A percentile compares a stretch with the other conserved stretches of the same genome.
phyloP scores from a whole-genome alignment of 2,329 filamentous ascomycete species.

The Phialophora expanda region DNA sequence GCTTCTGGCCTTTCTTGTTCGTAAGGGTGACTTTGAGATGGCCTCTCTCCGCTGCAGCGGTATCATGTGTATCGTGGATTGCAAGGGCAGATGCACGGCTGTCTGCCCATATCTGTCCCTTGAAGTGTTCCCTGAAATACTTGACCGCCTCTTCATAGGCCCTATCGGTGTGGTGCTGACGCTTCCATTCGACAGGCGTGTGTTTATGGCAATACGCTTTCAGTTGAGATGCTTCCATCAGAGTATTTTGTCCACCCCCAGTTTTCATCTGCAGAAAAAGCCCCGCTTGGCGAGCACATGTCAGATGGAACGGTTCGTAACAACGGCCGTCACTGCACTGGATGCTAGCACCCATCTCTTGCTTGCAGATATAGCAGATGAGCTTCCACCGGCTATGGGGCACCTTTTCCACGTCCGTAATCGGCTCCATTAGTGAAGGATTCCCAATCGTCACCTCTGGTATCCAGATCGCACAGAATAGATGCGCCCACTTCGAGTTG shows the following conservation, averaged over 20 bases:
- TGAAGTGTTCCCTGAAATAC: constrained; percentile 89
- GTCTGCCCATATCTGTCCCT: constrained; percentile 87
- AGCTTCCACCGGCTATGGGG: constrained; percentile 93
- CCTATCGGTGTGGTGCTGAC: constrained; percentile 80
- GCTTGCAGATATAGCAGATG: constrained; percentile 93
- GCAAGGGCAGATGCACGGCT: constrained; percentile 82
- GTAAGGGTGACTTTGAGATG: constrained; percentile 59
- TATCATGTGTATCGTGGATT: constrained; percentile 70
- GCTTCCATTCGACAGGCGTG: constrained; percentile 84
- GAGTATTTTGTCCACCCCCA: constrained; percentile 75
- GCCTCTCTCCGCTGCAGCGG: constrained; percentile 55
- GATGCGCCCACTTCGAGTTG: constrained; percentile 92
- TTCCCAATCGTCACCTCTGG: constrained; percentile 96
- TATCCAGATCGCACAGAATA: constrained; percentile 98
- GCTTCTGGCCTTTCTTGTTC: constrained; percentile 62
- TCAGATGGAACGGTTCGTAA: constrained; percentile 96
- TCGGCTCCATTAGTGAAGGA: constrained; percentile 95
- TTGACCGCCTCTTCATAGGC: constrained; percentile 83
- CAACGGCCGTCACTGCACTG: constrained; percentile 98
- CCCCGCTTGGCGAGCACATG: constrained; percentile 84
- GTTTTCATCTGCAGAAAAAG: constrained; percentile 98
- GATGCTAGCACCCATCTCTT: constrained; percentile 97
- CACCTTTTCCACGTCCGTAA: constrained; percentile 97
- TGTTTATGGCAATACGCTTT: constrained; percentile 98
- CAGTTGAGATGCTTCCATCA: constrained; percentile 79